Evolutionary conservation across 768 basidiomycete species (phyloP).

Genomic region (Pleurotus tuber-regium): DNA sequence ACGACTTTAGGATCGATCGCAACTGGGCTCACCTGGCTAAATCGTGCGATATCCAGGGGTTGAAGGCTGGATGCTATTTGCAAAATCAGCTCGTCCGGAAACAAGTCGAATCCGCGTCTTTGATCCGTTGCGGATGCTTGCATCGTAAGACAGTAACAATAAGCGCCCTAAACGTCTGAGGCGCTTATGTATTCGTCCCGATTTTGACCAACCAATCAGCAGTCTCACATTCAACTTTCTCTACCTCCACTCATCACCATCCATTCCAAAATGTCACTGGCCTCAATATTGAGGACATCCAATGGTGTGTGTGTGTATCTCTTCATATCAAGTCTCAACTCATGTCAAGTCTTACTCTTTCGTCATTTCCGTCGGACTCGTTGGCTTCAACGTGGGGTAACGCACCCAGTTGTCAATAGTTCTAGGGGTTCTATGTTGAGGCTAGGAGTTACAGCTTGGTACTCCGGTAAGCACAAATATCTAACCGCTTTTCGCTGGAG

Average conservation of each 20-base stretch:
- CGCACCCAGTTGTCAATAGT: background rate
- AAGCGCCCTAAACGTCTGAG: background rate
- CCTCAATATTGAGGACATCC: conserved; percentile 10
- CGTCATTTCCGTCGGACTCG: too few species aligned
- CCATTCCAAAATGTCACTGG: conserved; percentile 5
- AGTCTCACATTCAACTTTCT: background rate
- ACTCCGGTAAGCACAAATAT: background rate
- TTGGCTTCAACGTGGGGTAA: too few species aligned
- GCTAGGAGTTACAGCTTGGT: background rate
- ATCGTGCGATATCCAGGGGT: background rate
- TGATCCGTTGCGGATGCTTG: background rate
- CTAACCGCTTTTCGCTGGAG: background rate
- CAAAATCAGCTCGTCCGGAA: background rate
- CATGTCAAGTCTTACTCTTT: too few species aligned
- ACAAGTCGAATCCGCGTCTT: background rate
- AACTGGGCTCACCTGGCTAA: background rate
- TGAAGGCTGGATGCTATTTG: background rate
- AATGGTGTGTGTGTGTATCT: background rate
- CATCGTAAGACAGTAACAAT: background rate
- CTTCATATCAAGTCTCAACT: too few species aligned
- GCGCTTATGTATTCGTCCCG: background rate
- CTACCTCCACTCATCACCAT: background rate
- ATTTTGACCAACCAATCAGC: conserved; percentile 9
- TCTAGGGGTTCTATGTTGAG: background rate
- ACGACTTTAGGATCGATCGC: background rate